Conservation (phyloP, 345 rosid species). For the Cochlearia excelsa region DNA sequence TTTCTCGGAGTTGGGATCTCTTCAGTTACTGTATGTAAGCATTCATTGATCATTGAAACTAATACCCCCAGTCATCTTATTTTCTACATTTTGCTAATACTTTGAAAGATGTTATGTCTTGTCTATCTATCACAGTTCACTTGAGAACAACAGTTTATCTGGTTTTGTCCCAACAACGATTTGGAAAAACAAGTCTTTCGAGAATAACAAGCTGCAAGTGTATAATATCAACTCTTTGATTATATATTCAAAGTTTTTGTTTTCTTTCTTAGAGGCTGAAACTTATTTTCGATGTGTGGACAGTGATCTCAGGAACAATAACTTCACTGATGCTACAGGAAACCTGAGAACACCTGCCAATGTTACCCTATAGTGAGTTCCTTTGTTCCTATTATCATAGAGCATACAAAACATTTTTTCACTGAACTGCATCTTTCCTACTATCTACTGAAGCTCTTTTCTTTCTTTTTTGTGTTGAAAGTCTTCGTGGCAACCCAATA, state of each 20-base stretch:
- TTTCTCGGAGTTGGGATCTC: conserved; percentile 52
- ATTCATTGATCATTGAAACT: conserved; percentile 5
- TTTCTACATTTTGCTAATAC: conserved; percentile 1
- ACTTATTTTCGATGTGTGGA: conserved; percentile 29
- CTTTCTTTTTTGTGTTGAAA: conserved; percentile 25
- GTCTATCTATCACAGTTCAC: conserved; percentile 50
- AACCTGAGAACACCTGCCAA: conserved; percentile 55
- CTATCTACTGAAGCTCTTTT: conserved; percentile 7
- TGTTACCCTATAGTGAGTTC: conserved; percentile 65
- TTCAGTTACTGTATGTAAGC: conserved; percentile 67
- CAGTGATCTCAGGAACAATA: conserved; percentile 85
- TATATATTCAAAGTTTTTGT: background rate
- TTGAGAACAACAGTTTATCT: conserved; percentile 60
- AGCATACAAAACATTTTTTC: no score
- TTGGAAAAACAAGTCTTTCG: conserved; percentile 56
- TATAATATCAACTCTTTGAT: conserved; percentile 41
- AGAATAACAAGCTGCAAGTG: conserved; percentile 48
- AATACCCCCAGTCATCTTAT: background rate
- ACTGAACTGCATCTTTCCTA: background rate
- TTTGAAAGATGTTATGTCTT: background rate
- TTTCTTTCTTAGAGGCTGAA: conserved; percentile 16
- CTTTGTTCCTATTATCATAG: background rate
- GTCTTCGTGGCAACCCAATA: conserved; percentile 79
- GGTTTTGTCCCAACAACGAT: conserved; percentile 57
- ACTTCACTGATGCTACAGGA: conserved; percentile 54